Percentiles rank a stretch among this genome's conserved stretches.
phyloP scores from a whole-genome alignment of 1,139 yeast species.

The Yamadazyma sp. region DNA sequence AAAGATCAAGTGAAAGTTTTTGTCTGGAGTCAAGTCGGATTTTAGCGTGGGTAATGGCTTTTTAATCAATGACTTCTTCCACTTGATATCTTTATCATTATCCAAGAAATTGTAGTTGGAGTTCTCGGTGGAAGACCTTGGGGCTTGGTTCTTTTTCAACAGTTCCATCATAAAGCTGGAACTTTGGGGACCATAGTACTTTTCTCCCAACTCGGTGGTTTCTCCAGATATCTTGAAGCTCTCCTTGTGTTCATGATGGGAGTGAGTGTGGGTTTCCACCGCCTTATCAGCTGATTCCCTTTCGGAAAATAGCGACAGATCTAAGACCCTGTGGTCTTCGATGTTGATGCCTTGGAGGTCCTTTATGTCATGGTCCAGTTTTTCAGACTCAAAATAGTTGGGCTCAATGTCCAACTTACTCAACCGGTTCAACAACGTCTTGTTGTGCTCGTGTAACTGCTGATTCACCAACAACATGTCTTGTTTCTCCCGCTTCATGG shows the following conservation, averaged over 20 bases:
- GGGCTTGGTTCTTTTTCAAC: constrained; percentile 18
- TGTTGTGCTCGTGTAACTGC: constrained; percentile 17
- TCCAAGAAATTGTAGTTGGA: constrained; percentile 16
- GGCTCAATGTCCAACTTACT: constrained; percentile 11
- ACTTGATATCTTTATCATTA: constrained; percentile 12
- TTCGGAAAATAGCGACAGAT: not conserved
- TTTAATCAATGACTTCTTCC: constrained; percentile 22
- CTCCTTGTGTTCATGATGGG: not conserved
- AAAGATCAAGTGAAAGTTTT: constrained; percentile 26
- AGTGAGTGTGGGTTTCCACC: not conserved
- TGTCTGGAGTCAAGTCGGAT: constrained; percentile 23
- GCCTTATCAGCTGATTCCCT: not conserved
- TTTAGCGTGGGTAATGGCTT: constrained; percentile 28
- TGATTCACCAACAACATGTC: constrained; percentile 21
- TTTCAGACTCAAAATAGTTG: constrained; percentile 8
- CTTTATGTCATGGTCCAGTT: not conserved
- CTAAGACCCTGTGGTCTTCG: not conserved
- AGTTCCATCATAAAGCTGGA: constrained; percentile 45
- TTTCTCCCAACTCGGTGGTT: constrained; percentile 33
- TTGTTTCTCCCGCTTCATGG: constrained; percentile 21
- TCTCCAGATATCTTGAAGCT: constrained; percentile 20
- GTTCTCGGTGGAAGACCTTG: constrained; percentile 7
- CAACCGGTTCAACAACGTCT: constrained; percentile 10
- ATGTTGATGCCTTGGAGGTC: constrained; percentile 2
- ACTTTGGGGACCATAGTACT: constrained; percentile 53